Evolutionary conservation across 805 yeast species (phyloP), one percentile per base, ranked within the genome.

Genomic region (Grigorovia humatica): DNA sequence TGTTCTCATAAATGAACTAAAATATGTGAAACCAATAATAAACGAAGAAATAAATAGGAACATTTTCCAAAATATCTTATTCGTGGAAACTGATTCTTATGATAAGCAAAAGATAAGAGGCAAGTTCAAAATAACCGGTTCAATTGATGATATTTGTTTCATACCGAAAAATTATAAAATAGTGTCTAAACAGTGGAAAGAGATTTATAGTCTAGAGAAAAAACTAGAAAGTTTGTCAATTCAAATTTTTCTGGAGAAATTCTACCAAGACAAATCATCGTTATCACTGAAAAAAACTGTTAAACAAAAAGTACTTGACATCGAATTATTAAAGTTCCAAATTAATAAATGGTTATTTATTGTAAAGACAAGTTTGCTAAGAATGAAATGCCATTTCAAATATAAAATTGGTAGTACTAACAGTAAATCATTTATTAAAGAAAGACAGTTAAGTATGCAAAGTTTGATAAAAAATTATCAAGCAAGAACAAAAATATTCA

Each of bases 81-180:
- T 74, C 57, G 62, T 79, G 23, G 30, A 35, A n/a, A 11, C 17
- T 17, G 74, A 74, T 2, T 75, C 77, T 55, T 70, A 81, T 2
- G 82, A 84, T 30, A 55, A 62, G 12, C 51, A 60, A 47, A 60
- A 52, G 38, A 45, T 35, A 11, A 62, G 59, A 27, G 43, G 51
- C 2, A 52, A 63, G 23, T 64, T 67, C 43, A 54, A 59, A 49
- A 57, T 65, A 1, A 62, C 70, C 0, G 82, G 82, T 0, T 78
- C 79, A 1, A 73, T 85, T 1, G 70, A 72, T 12, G 71, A 72
- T 23, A 67, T 85, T 0, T 83, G 89, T 88, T 78, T 81, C 51
- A 73, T 83, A 43, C 71, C 67, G 13, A 54, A 75, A 48, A 70
- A 76, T 44, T 73, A 69, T 55, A 57, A 67, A 4, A 66, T 65